Conservation (phyloP, 2,329 filamentous ascomycete species). For the Fusarium protoensiforme region DNA sequence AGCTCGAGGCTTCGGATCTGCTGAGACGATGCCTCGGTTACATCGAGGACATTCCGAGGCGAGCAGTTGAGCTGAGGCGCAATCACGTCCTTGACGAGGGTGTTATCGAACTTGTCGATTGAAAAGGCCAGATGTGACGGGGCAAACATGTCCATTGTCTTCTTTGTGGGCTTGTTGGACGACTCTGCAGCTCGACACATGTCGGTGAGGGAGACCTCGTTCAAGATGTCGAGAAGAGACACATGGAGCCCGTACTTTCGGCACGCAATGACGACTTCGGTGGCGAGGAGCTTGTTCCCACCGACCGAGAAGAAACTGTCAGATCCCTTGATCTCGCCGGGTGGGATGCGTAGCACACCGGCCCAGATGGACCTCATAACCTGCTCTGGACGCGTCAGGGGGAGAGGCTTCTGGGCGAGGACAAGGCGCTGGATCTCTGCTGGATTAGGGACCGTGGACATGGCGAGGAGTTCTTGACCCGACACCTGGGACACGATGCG, state of each 20-base stretch:
- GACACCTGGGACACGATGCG: slow-evolving; percentile 56
- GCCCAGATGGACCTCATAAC: slow-evolving; percentile 62
- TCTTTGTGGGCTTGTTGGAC: slow-evolving; percentile 21
- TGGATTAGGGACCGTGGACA: slow-evolving; percentile 53
- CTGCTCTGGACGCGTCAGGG: slow-evolving; percentile 59
- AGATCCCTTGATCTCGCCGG: slow-evolving; percentile 53
- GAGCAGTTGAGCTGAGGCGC: slow-evolving; percentile 57
- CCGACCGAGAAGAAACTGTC: slow-evolving; percentile 60
- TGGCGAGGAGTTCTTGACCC: slow-evolving; percentile 54
- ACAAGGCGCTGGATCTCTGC: slow-evolving; percentile 49
- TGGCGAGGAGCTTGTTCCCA: slow-evolving; percentile 58
- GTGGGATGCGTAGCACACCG: slow-evolving; percentile 52
- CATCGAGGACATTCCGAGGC: slow-evolving; percentile 56
- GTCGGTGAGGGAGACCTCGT: slow-evolving; percentile 55
- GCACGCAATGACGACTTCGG: slow-evolving; percentile 57
- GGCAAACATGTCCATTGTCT: not conserved
- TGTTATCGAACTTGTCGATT: slow-evolving; percentile 41
- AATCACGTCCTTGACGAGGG: slow-evolving; percentile 54
- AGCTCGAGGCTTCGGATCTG: slow-evolving; percentile 62
- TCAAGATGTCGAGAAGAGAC: slow-evolving; percentile 56
- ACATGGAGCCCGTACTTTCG: slow-evolving; percentile 55
- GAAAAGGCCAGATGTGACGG: not conserved
- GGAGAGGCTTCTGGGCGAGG: slow-evolving; percentile 55
- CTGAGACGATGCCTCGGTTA: slow-evolving; percentile 59
- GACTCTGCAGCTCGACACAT: slow-evolving; percentile 52